Evolutionary conservation across 345 rosid genomes (phyloP).

Genomic region (Acer yangbiense): DNA sequence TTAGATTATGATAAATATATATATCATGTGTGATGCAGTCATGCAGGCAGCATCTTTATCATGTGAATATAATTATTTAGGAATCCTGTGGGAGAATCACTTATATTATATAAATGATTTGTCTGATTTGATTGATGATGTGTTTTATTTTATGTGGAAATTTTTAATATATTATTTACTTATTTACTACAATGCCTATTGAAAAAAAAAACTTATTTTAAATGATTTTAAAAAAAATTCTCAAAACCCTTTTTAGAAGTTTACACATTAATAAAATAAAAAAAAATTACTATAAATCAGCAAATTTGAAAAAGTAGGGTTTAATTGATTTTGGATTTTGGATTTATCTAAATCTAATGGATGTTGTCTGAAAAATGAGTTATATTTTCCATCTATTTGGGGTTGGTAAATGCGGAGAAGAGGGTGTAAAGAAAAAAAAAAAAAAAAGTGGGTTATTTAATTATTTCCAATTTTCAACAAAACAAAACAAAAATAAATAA

Average conservation of each 20-base stretch:
- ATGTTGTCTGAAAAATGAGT: not conserved
- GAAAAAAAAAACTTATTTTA: too few species aligned
- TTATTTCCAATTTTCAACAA: not conserved
- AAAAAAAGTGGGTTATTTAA: not conserved
- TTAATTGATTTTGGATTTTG: not conserved
- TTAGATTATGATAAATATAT: too few species aligned
- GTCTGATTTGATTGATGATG: too few species aligned
- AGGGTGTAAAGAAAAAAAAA: not conserved
- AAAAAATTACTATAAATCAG: not conserved
- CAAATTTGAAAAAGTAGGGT: not conserved
- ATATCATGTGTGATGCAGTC: too few species aligned
- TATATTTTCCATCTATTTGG: not conserved
- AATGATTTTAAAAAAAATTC: too few species aligned
- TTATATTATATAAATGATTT: not conserved
- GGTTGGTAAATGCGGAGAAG: too few species aligned
- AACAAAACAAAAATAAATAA: not conserved
- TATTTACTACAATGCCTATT: too few species aligned
- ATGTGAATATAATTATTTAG: conserved; percentile 4
- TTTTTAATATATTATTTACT: too few species aligned
- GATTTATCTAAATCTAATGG: not conserved
- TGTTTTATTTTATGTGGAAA: too few species aligned
- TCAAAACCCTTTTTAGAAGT: too few species aligned
- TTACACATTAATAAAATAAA: not conserved
- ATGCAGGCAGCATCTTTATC: not conserved
- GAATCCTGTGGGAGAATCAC: not conserved